These are phyloP conservation scores for Malassezia pachydermatis DNA, from an alignment of 1,284 basidiomycete genomes.

Conservation along the genomic window DNA sequence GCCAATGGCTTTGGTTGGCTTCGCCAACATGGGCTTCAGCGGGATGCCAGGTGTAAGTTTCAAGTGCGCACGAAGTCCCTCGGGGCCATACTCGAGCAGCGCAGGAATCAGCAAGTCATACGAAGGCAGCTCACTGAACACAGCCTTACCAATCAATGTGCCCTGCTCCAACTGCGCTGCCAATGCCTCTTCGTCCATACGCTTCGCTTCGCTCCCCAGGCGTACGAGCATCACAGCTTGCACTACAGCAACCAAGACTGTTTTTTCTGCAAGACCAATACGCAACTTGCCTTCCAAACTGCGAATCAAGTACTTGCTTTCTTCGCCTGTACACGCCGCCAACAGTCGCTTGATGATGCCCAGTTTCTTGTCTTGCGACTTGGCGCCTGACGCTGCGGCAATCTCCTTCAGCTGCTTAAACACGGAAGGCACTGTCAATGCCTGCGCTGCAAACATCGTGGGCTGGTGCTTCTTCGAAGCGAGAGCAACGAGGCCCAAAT, in stretches of 20 bases:
- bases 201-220: conserved; percentile 53
- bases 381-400: conserved; percentile 65
- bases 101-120: conserved; percentile 93
- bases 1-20: conserved; percentile 97
- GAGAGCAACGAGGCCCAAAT: conserved; percentile 87
- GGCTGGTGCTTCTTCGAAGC: conserved; percentile 87
- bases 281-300: conserved; percentile 92
- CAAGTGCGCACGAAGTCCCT: conserved; percentile 63
- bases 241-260: conserved; percentile 51
- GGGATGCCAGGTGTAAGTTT: conserved; percentile 86
- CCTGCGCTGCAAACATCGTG: conserved; percentile 86
- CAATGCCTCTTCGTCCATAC: conserved; percentile 60
- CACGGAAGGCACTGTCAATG: conserved; percentile 75
- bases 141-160: conserved; percentile 68
- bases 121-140: conserved; percentile 88
- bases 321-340: conserved; percentile 74
- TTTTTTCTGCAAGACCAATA: conserved; percentile 91
- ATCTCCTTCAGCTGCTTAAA: conserved; percentile 34
- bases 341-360: conserved; percentile 89
- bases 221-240: conserved; percentile 32
- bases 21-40: conserved; percentile 98
- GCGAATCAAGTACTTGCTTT: conserved; percentile 90
- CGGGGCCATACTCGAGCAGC: conserved; percentile 68
- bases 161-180: conserved; percentile 68
- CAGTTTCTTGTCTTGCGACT: conserved; percentile 60